phyloP scores from a whole-genome alignment of 2,329 filamentous ascomycete genomes.

The Ilyonectria destructans region DNA sequence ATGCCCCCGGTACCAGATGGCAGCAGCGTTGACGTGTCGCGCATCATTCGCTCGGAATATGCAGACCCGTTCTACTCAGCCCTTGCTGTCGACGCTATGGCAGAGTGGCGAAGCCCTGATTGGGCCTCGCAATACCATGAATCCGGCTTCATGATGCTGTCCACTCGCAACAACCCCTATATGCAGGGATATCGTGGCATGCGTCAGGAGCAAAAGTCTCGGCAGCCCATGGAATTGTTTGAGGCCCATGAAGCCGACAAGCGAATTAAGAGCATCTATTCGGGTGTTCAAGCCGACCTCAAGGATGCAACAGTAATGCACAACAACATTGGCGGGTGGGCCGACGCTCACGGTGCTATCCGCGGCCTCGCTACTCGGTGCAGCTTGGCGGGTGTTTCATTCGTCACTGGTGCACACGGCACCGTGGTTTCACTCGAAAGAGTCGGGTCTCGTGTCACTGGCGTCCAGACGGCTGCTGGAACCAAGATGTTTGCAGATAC shows the following conservation, averaged over 20 bases:
- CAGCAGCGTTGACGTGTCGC: constrained; percentile 58
- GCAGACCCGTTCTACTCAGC: constrained; percentile 74
- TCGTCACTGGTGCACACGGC: constrained; percentile 48
- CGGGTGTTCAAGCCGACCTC: constrained; percentile 20
- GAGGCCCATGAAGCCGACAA: constrained; percentile 16
- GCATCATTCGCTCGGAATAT: constrained; percentile 70
- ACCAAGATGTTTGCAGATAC: constrained; percentile 68
- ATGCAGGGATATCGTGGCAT: constrained; percentile 23
- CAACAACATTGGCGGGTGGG: constrained; percentile 49
- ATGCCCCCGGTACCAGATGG: constrained; percentile 54
- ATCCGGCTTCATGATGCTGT: constrained; percentile 47
- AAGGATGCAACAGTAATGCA: constrained; percentile 8
- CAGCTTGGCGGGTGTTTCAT: constrained; percentile 47
- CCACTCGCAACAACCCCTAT: constrained; percentile 25
- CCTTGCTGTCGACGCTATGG: constrained; percentile 62
- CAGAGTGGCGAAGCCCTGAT: constrained; percentile 41
- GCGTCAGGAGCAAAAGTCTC: constrained; percentile 13
- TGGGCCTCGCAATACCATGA: constrained; percentile 44
- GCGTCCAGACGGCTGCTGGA: constrained; percentile 50
- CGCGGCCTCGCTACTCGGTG: constrained; percentile 42
- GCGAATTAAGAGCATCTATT: constrained; percentile 16
- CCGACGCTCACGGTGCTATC: constrained; percentile 46
- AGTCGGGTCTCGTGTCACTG: constrained; percentile 31
- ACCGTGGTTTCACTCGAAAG: constrained; percentile 44
- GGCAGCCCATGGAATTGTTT: constrained; percentile 32